These are phyloP conservation scores for Isabelozyma gotoi DNA, from an alignment of 805 yeast species.

Conservation along the genomic window DNA sequence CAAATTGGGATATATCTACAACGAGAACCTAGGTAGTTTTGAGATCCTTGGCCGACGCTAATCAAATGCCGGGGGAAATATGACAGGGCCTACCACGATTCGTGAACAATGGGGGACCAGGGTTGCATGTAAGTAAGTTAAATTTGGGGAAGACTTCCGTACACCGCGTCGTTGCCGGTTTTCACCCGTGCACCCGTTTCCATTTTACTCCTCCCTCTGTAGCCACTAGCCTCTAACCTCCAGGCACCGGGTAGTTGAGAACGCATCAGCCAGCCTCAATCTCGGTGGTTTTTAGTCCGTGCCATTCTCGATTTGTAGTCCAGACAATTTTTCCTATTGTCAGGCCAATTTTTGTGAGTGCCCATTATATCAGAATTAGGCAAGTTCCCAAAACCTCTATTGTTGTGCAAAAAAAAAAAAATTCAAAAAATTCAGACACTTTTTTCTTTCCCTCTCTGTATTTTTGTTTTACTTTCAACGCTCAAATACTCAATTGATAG, in stretches of 20 bases:
- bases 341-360: neutral
- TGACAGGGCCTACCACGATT: too few species aligned
- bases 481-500: neutral
- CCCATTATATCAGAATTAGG: neutral
- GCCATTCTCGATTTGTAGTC: too few species aligned
- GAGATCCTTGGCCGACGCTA: constrained; percentile 8
- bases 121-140: too few species aligned
- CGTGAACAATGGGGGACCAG: too few species aligned
- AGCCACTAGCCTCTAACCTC: too few species aligned
- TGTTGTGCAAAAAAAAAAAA: neutral
- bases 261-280: too few species aligned
- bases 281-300: too few species aligned
- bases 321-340: neutral
- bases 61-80: neutral
- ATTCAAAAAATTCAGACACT: neutral
- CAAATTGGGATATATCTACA: constrained; percentile 38
- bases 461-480: neutral
- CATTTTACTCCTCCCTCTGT: too few species aligned
- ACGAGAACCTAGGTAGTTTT: constrained; percentile 38
- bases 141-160: too few species aligned
- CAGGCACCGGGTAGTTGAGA: too few species aligned
- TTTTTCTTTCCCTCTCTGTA: neutral
- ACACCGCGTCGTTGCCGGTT: too few species aligned
- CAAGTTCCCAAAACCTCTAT: neutral
- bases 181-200: too few species aligned